Evolutionary conservation across 495 filamentous ascomycete genomes (phyloP), one percentile per base, ranked within the genome.

Genomic region (Cenococcum geophilum): DNA sequence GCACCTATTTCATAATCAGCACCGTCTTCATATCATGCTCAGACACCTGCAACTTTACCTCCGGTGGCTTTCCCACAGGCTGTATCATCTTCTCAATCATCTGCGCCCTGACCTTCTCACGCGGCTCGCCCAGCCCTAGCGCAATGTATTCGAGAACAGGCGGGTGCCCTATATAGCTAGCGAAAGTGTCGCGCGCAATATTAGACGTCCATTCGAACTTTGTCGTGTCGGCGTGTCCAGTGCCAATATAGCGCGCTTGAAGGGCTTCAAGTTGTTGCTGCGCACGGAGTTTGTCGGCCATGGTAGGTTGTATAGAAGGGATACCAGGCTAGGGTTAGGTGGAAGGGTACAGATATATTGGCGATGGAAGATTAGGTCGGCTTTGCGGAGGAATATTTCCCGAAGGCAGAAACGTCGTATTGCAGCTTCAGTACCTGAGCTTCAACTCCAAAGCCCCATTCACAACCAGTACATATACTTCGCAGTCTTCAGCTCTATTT

Each of bases 191-290:
- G 50, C 74, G 73, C 50, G 60, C 61, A 62, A 76, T 74, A 61
- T 99, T 99, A 34, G 86, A 87, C 53, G 85, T 82, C 91, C 92
- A 99, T 78, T 99, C 93, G 83, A 82, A 91, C 70, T 88, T 91
- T 16, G 93, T 97, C 9, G 95, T 97, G 77, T 99, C 93, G 54
- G 93, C 90, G 75, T 97, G 92, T n/a, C 95, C 95, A 11, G 92
- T 97, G 71, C 93, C 93, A 70, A 98, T 78, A 78, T 93, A 95
- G 53, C 91, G 91, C 67, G 90, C 83, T 76, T 98, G 93, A 11
- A 97, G 88, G 62, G 88, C 83, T 76, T 97, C 95, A 68, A 99
- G 92, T 71, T 97, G 93, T 75, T 97, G 95, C 60, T 92, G 87
- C 14, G 91, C 91, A 73, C 95, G 91, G 62, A 97, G 88, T 78